phyloP scores from a whole-genome alignment of 2,329 filamentous ascomycete genomes.

The Malbranchea cinnamomea region DNA sequence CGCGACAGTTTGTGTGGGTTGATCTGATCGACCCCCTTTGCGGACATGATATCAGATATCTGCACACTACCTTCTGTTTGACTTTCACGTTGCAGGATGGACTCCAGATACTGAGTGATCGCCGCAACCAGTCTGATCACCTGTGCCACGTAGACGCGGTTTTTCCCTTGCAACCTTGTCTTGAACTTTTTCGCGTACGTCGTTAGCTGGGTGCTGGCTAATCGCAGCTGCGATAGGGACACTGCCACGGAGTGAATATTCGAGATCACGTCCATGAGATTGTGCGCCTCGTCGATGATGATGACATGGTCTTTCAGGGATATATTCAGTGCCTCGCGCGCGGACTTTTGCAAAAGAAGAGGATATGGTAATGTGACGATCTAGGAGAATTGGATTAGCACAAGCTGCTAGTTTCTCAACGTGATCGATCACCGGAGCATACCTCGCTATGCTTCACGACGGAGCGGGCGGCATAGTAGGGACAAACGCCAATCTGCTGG shows the following conservation, averaged over 20 bases:
- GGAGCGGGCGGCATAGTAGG: slow-evolving; percentile 86
- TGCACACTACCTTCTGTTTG: slow-evolving; percentile 52
- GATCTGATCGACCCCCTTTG: slow-evolving; percentile 86
- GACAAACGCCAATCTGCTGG: slow-evolving; percentile 66
- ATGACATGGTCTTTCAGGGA: slow-evolving; percentile 77
- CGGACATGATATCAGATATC: slow-evolving; percentile 56
- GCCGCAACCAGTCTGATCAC: slow-evolving; percentile 72
- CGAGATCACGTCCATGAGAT: slow-evolving; percentile 87
- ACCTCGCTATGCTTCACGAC: slow-evolving; percentile 68
- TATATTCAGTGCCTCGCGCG: slow-evolving; percentile 73
- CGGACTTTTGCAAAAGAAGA: slow-evolving; percentile 69
- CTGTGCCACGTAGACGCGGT: slow-evolving; percentile 81
- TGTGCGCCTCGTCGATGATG: slow-evolving; percentile 96
- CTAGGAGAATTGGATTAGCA: no score
- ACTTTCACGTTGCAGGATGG: slow-evolving; percentile 26
- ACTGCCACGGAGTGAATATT: slow-evolving; percentile 73
- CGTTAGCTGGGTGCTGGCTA: slow-evolving; percentile 59
- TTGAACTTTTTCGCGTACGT: slow-evolving; percentile 78
- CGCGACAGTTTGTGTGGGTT: slow-evolving; percentile 78
- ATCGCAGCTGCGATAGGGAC: slow-evolving; percentile 54
- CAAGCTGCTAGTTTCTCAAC: no score
- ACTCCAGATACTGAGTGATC: slow-evolving; percentile 52
- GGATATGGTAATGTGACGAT: slow-evolving; percentile 90
- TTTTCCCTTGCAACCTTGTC: slow-evolving; percentile 76
- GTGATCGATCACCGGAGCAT: no score